These are phyloP conservation scores for Austroboletus niveus DNA, from an alignment of 1,284 basidiomycete species.

Conservation along the genomic window DNA sequence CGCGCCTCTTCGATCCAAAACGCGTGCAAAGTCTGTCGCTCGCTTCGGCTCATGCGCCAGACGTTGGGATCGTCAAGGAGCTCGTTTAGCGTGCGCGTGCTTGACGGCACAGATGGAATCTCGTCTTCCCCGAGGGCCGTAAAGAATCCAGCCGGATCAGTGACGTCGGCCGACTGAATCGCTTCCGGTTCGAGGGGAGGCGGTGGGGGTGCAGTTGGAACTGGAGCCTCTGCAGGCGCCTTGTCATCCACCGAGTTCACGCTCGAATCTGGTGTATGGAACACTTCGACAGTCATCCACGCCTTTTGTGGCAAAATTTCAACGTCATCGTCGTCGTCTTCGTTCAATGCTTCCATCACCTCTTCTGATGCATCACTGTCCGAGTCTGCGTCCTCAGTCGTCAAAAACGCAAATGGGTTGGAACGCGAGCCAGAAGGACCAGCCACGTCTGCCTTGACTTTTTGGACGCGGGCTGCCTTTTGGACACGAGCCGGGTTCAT, in stretches of 20 bases:
- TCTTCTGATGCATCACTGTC: conserved; percentile 4
- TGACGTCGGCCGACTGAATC: conserved; percentile 8
- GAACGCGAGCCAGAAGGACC: background rate
- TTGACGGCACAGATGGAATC: conserved; percentile 35
- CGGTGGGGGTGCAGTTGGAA: no score
- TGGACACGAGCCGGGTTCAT: background rate
- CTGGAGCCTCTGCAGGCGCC: background rate
- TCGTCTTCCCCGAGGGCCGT: conserved; percentile 27
- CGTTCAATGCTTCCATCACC: conserved; percentile 7
- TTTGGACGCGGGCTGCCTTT: no score
- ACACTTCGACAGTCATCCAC: conserved; percentile 26
- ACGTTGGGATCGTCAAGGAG: conserved; percentile 37
- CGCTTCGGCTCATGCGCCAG: conserved; percentile 44
- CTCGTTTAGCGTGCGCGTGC: conserved; percentile 35
- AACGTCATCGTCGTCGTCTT: background rate
- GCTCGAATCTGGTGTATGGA: background rate
- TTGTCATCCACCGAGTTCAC: conserved; percentile 5
- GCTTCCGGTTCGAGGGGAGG: no score
- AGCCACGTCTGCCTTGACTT: no score
- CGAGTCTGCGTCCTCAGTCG: conserved; percentile 10
- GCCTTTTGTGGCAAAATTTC: conserved; percentile 26
- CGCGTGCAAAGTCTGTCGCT: conserved; percentile 39
- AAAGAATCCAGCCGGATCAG: conserved; percentile 35
- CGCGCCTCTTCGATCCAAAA: conserved; percentile 37
- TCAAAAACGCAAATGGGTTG: conserved; percentile 21